These are phyloP conservation scores for Alternaria alternata DNA, from an alignment of 2,329 filamentous ascomycete species.

Conservation along the genomic window DNA sequence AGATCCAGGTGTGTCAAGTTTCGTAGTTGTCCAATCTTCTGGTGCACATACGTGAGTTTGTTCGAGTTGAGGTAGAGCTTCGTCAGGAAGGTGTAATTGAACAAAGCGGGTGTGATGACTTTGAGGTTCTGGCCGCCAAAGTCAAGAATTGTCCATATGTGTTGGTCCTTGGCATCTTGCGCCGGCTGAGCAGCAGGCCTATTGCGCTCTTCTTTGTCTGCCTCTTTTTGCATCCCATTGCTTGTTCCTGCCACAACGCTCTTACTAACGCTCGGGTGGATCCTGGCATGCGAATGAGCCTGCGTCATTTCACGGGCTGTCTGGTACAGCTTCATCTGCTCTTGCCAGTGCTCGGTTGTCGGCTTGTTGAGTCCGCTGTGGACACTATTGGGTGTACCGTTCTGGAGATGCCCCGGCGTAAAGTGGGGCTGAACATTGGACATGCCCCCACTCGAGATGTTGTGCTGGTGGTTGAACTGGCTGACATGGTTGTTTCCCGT, in stretches of 20 bases:
- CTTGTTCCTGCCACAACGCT: constrained; percentile 65
- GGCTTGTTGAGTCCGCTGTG: constrained; percentile 66
- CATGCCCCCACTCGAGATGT: constrained; percentile 67
- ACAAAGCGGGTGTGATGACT: constrained; percentile 79
- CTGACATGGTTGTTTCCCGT: constrained; percentile 59
- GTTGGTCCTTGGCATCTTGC: constrained; percentile 55
- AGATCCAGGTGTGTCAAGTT: constrained; percentile 84
- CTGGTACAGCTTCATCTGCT: constrained; percentile 83
- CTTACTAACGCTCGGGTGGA: constrained; percentile 74
- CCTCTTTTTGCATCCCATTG: constrained; percentile 59
- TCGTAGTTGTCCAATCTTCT: constrained; percentile 81
- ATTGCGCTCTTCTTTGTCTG: constrained; percentile 67
- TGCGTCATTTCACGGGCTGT: constrained; percentile 74
- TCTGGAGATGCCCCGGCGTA: constrained; percentile 65
- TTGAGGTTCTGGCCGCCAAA: constrained; percentile 95
- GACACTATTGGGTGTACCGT: constrained; percentile 64
- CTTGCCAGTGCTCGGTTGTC: constrained; percentile 80
- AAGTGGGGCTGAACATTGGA: constrained; percentile 71
- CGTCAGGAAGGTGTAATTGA: constrained; percentile 85
- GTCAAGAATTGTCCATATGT: constrained; percentile 93
- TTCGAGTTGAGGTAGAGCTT: constrained; percentile 96
- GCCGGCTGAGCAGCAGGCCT: constrained; percentile 67
- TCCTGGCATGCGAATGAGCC: constrained; percentile 77
- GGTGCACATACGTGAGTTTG: constrained; percentile 80
- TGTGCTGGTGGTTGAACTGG: constrained; percentile 69